A percentile compares a stretch with the other conserved stretches of the same genome.
phyloP scores from a whole-genome alignment of 345 rosid species.

The Salix koriyanagi region DNA sequence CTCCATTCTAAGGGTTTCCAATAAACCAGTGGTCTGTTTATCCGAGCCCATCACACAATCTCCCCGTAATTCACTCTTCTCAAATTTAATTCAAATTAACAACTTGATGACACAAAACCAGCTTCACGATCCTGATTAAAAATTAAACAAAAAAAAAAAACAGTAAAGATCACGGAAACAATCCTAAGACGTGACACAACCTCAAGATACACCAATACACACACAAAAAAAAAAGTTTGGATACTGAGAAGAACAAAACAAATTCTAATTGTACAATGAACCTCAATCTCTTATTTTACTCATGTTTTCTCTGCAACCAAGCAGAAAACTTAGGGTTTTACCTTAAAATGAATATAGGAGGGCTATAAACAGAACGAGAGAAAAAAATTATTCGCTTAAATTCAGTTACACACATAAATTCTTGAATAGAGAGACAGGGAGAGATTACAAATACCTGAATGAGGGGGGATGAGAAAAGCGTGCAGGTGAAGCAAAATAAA shows the following conservation, averaged over 20 bases:
- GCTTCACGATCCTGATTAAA: constrained; percentile 21
- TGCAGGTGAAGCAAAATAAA: constrained; percentile 9
- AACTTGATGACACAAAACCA: constrained; percentile 12
- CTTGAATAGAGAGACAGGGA: neutral
- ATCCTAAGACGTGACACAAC: neutral
- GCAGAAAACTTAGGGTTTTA: constrained; percentile 22
- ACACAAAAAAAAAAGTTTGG: neutral
- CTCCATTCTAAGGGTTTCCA: constrained; percentile 71
- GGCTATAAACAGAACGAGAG: neutral
- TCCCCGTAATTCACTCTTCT: neutral
- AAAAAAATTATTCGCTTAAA: too few species aligned
- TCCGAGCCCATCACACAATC: constrained; percentile 47
- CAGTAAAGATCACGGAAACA: neutral
- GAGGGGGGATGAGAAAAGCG: neutral
- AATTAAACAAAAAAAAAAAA: neutral
- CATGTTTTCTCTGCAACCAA: neutral
- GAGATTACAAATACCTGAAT: neutral
- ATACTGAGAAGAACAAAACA: neutral
- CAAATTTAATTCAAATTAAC: neutral
- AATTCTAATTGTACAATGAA: neutral
- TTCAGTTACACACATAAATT: neutral
- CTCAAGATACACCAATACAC: neutral
- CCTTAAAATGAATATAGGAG: neutral
- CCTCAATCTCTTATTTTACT: neutral
- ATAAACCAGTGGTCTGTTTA: constrained; percentile 44